phyloP scores from a whole-genome alignment of 306 rosid species.

The Psophocarpus tetragonolobus region DNA sequence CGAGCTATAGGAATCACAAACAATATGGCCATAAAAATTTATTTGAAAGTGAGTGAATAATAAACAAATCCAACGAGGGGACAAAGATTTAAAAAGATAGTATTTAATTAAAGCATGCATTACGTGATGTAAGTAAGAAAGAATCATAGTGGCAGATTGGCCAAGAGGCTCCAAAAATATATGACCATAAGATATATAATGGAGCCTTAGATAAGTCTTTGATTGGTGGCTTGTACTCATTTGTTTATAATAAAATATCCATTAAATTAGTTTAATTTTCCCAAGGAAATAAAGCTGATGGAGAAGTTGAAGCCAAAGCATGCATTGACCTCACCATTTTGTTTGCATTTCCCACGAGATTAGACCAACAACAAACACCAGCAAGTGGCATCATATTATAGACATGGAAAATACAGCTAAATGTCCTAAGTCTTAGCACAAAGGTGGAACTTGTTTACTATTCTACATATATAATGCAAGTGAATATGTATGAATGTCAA shows the following conservation, averaged over 20 bases:
- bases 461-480: neutral
- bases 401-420: neutral
- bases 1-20: conserved; percentile 43
- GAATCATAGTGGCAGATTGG: conserved; percentile 34
- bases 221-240: conserved; percentile 18
- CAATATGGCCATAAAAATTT: conserved; percentile 33
- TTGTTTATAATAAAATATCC: conserved; percentile 25
- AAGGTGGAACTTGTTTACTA: conserved; percentile 13
- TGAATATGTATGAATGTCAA: conserved; percentile 16
- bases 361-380: conserved; percentile 41
- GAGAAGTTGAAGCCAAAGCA: conserved; percentile 31
- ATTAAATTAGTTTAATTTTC: conserved; percentile 5
- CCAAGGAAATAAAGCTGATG: conserved; percentile 12
- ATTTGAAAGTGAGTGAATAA: conserved; percentile 35
- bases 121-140: conserved; percentile 33
- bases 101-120: conserved; percentile 37
- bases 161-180: conserved; percentile 29
- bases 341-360: conserved; percentile 39
- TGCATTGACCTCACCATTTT: conserved; percentile 52
- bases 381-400: conserved; percentile 44
- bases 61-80: conserved; percentile 51
- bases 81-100: conserved; percentile 34
- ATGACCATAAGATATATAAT: conserved; percentile 42
- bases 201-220: conserved; percentile 35
- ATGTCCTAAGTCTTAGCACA: neutral